Evolutionary conservation across 129 eudicot species (phyloP).

Genomic region (Centaurea solstitialis): DNA sequence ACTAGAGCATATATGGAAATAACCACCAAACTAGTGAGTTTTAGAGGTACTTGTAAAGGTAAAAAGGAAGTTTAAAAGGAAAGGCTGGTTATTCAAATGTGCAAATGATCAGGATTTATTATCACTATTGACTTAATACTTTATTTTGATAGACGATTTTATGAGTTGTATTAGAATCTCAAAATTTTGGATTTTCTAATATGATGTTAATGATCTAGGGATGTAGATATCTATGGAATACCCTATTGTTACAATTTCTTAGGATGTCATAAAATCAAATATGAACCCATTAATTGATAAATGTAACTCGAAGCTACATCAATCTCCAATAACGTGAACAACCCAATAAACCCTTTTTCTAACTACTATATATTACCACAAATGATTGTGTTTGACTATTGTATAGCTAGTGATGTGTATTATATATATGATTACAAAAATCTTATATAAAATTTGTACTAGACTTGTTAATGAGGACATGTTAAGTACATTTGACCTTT

Average conservation of each 20-base stretch:
- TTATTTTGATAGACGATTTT: no score
- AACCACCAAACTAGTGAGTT: neutral
- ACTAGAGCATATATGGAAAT: no score
- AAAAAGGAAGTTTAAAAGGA: neutral
- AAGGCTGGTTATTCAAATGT: neutral
- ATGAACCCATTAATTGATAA: neutral
- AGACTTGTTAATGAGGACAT: neutral
- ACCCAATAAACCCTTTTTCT: neutral
- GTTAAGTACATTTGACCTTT: slow-evolving; percentile 20
- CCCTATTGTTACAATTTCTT: no score
- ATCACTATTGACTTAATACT: neutral
- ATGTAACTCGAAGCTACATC: neutral
- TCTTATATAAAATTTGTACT: neutral
- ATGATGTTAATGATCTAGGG: neutral
- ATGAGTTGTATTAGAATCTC: neutral
- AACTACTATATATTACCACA: neutral
- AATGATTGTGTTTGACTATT: neutral
- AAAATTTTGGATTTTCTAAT: no score
- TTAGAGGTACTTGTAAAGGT: neutral
- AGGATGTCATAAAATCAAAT: neutral
- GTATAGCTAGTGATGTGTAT: neutral
- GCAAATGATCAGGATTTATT: neutral
- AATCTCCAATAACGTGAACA: neutral
- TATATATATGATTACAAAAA: neutral
- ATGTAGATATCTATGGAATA: neutral